Percentiles rank a stretch among this genome's conserved stretches.
These are phyloP conservation scores for Coemansia sp. DNA, from an alignment of 192 early-diverging fungal species.

Conservation along the genomic window DNA sequence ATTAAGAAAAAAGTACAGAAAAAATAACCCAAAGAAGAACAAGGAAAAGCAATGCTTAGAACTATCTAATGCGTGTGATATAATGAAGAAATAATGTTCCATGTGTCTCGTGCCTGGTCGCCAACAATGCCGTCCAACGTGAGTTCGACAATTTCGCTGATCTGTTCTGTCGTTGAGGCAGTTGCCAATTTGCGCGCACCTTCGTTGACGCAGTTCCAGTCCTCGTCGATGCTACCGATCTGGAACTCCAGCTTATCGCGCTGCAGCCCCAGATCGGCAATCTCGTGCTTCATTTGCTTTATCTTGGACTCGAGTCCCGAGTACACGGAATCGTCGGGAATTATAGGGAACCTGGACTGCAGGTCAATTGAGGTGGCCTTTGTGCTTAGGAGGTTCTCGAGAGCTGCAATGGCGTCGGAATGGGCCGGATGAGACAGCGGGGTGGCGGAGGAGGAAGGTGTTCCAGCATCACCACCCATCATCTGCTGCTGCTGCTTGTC, in stretches of 20 bases:
- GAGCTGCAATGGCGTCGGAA: conserved; percentile 23
- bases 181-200: conserved; percentile 32
- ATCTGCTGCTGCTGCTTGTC: conserved; percentile 5
- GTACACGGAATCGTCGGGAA: conserved; percentile 49
- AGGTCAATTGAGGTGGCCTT: conserved; percentile 20
- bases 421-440: conserved; percentile 4
- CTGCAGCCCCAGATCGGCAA: conserved; percentile 49
- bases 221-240: conserved; percentile 52
- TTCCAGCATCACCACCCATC: background rate
- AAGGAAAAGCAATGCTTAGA: conserved; percentile 6
- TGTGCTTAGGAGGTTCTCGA: conserved; percentile 28
- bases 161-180: conserved; percentile 13
- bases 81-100: conserved; percentile 35
- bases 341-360: conserved; percentile 33
- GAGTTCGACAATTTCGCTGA: conserved; percentile 20
- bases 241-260: conserved; percentile 52
- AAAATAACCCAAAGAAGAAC: background rate
- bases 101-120: conserved; percentile 46
- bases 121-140: conserved; percentile 51
- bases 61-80: conserved; percentile 9
- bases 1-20: conserved; percentile 2
- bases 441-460: background rate
- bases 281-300: conserved; percentile 35
- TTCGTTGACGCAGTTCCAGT: conserved; percentile 48
- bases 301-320: conserved; percentile 37